Percentiles rank a stretch among this genome's conserved stretches.
Evolutionary conservation across 176 grass and related monocot genomes (phyloP).

Genomic region (Carex parvula): DNA sequence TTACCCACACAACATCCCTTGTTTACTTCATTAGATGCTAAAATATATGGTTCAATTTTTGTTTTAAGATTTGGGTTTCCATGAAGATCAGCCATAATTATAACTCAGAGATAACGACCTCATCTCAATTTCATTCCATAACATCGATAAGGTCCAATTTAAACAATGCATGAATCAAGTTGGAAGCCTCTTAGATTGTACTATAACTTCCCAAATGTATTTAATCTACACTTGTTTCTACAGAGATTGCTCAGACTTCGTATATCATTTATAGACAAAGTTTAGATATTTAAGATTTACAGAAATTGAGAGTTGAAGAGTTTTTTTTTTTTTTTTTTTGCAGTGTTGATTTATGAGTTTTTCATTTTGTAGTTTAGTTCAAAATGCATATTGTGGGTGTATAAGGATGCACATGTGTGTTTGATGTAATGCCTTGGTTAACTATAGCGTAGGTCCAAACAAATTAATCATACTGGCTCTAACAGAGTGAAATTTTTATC

Average conservation of each 20-base stretch:
- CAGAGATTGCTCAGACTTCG: not conserved
- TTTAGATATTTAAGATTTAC: not conserved
- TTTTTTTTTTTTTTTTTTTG: not conserved
- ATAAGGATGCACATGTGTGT: no score
- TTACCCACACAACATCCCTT: no score
- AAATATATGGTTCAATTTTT: not conserved
- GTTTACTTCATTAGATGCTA: not conserved
- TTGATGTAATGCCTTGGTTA: no score
- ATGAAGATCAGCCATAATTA: not conserved
- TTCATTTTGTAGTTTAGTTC: no score
- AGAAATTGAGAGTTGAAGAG: not conserved
- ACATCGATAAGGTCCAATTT: not conserved
- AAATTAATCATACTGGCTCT: no score
- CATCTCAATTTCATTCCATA: not conserved
- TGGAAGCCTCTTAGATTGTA: not conserved
- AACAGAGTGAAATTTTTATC: no score
- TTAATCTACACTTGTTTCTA: not conserved
- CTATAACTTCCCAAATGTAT: not conserved
- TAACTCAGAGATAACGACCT: not conserved
- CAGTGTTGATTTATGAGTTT: no score
- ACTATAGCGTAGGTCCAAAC: no score
- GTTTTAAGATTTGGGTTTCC: not conserved
- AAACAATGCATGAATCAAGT: not conserved
- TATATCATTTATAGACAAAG: not conserved
- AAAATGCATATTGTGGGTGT: no score